Evolutionary conservation across 2,329 filamentous ascomycete genomes (phyloP), one percentile per base, ranked within the genome.

Genomic region (Tolypocladium guangdongense): DNA sequence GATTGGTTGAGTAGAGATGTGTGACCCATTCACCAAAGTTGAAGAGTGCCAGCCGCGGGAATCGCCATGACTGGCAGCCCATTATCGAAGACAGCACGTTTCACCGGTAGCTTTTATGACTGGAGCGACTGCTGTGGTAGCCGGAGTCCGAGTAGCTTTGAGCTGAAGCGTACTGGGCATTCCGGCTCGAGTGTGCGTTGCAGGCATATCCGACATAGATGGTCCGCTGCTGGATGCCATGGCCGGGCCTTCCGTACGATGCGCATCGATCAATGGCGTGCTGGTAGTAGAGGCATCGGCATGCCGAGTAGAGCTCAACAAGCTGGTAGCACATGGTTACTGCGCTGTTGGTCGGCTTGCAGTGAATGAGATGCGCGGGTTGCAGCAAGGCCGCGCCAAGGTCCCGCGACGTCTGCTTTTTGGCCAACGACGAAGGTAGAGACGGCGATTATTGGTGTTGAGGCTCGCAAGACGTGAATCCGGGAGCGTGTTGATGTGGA

Each of bases 161-260:
- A 33, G 61, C 62, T 52, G 69, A 66, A 33, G 71, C 64, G 55
- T 71, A 66, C 52, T 76, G 68, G 33, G 71, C 66, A 38, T 68
- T 64, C 49, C 68, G 66, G 35, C 62, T 59, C 7, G 66, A 56
- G 52, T 69, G 67, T 38, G 57, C 53, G 52, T 60, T 62, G 71
- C 90, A 96, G 51, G 86, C 80, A 65, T 93, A 93, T 51, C 90
- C 91, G 27, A 96, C 90, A 22, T 88, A 76, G 51, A 96, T 87
- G 7, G 81, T 87, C 66, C 86, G 85, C 64, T 88, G 84, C 60
- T 89, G 82, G 54, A 91, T 74, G 47, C 63, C 62, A 64, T 96
- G 90, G 48, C 86, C 86, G 50, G 82, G 80, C 55, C 86, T 83
- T 56, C 86, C 87, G 66, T 90, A 89, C 37, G 82, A 77, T 49